Evolutionary conservation across 1,284 basidiomycete genomes (phyloP), one percentile per base, ranked within the genome.

Genomic region (Fomitopsis pinicola): DNA sequence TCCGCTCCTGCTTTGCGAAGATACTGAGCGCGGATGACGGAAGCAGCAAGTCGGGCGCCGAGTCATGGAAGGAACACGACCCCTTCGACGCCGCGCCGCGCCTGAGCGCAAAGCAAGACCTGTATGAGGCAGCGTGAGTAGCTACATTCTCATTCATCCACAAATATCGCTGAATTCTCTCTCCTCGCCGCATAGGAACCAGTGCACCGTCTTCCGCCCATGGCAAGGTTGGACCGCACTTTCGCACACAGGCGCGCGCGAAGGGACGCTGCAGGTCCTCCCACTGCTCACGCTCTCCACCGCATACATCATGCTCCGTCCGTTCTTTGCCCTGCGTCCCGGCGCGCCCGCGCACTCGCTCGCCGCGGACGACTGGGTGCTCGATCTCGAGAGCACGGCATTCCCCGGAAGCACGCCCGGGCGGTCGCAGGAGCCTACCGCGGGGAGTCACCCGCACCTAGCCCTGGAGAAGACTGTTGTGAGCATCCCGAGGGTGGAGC

Each of bases 181-280:
- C 9, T 26, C 6, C 30, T 55, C 1, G n/a, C 15, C 9, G 4
- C 19, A 14, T n/a, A 84, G 82, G 22, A 85, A 81, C 58, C 81
- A 88, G 69, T 92, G 91, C 67, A 83, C 87, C 1, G 83, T 92
- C 33, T 88, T 92, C 74, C 81, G 91, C n/a, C 85, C 88, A 0
- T 88, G 88, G 80, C 90, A 93, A 71, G 89, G 89, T 3, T 87
- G 89, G 91, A 86, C 85, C 0, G 82, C 84, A 7, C 75, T 94
- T 59, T 87, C 87, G 0, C 71, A 69, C 35, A 89, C 89, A 0
- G 83, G 82, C 0, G 82, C 86, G 0, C 76, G 77, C 5, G 87
- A 93, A 69, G 92, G 92, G 12, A 89, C 88, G 0, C 73, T 89
- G 3, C 76, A 78, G 1, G 82, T 89, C 19, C 79, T 83, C 36